A percentile compares a stretch with the other conserved stretches of the same genome.
These are phyloP conservation scores for Claviceps fusiformis DNA, from an alignment of 2,329 filamentous ascomycete species.

Conservation along the genomic window DNA sequence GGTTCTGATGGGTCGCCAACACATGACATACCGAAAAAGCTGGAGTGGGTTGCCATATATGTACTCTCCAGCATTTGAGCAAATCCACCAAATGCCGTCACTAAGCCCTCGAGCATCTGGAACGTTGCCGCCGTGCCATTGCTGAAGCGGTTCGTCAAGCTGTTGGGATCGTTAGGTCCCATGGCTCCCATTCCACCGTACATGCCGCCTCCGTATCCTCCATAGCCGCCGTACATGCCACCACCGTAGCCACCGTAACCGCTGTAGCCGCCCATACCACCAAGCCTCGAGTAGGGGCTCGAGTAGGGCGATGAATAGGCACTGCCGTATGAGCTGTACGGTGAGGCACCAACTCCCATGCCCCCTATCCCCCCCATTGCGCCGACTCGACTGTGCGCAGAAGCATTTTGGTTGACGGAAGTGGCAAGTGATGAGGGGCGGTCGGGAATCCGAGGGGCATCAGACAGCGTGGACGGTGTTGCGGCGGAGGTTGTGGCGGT, in stretches of 20 bases:
- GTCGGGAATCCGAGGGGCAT: slow-evolving; percentile 61
- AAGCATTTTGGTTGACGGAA: slow-evolving; percentile 76
- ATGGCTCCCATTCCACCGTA: slow-evolving; percentile 26
- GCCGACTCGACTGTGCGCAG: slow-evolving; percentile 53
- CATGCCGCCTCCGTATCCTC: slow-evolving; percentile 23
- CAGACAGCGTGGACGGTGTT: slow-evolving; percentile 23
- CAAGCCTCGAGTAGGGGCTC: slow-evolving; percentile 33
- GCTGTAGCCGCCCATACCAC: slow-evolving; percentile 18
- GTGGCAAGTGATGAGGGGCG: slow-evolving; percentile 66
- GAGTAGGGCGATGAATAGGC: slow-evolving; percentile 27
- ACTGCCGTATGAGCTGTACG: slow-evolving; percentile 29
- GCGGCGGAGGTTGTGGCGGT: slow-evolving; percentile 24
- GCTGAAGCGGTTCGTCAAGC: slow-evolving; percentile 86
- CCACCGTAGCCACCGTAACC: slow-evolving; percentile 22
- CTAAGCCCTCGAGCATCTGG: slow-evolving; percentile 94
- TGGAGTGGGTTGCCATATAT: slow-evolving; percentile 98
- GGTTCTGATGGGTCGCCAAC: not conserved
- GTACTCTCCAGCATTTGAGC: slow-evolving; percentile 99
- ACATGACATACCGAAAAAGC: slow-evolving; percentile 77
- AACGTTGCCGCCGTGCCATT: slow-evolving; percentile 95
- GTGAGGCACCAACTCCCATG: slow-evolving; percentile 32
- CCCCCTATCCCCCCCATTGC: slow-evolving; percentile 20
- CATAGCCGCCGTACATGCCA: slow-evolving; percentile 31
- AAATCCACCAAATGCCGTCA: slow-evolving; percentile 92
- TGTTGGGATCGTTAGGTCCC: slow-evolving; percentile 72